Conservation (phyloP, 176 grass and related monocot species). For the Miscanthus lutarioriparius region DNA sequence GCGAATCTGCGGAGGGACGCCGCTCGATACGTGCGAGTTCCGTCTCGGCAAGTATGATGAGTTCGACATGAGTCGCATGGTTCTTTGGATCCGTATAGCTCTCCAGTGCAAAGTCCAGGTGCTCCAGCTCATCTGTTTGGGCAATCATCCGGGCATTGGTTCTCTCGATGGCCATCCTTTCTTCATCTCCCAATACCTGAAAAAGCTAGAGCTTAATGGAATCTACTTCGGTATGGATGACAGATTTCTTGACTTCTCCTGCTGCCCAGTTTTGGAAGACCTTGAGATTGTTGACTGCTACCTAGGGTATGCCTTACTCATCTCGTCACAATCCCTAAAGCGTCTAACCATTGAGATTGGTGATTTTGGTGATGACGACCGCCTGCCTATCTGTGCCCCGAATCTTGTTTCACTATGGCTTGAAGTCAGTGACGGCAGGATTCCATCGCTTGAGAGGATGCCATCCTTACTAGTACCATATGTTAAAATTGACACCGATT, state of each 20-base stretch:
- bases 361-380: rapidly evolving
- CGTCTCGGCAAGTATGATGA: rapidly evolving
- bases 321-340: background rate
- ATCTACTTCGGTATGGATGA: too few relatives aligned
- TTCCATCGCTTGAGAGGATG: background rate
- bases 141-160: rapidly evolving
- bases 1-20: background rate
- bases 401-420: background rate
- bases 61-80: rapidly evolving
- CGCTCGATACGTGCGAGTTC: background rate
- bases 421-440: rapidly evolving
- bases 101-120: background rate
- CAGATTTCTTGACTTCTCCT: background rate
- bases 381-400: background rate
- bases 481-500: too few relatives aligned
- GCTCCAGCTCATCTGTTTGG: background rate
- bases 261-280: background rate
- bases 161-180: background rate
- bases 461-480: background rate
- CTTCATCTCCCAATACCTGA: background rate
- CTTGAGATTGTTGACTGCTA: rapidly evolving
- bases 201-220: background rate
- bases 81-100: background rate
- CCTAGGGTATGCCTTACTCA: rapidly evolving
- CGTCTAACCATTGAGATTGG: background rate